Evolutionary conservation across 2,329 filamentous ascomycete species (phyloP).

Genomic region (Penicillium sp.): DNA sequence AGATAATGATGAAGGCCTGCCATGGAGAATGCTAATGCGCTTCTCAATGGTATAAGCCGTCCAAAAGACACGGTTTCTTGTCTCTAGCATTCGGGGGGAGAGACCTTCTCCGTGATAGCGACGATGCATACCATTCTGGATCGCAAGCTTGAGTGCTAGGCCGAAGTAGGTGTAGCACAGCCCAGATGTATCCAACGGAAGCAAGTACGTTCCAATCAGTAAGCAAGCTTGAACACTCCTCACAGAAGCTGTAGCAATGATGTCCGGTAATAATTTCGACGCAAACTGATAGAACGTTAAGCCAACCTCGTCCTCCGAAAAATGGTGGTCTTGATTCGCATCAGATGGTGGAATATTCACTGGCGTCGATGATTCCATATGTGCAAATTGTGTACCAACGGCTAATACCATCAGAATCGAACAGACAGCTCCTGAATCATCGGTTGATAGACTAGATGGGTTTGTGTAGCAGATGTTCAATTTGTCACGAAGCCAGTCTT

Average conservation of each 20-base stretch:
- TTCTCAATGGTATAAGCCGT: slow-evolving; percentile 58
- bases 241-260: slow-evolving; percentile 56
- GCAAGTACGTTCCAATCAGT: slow-evolving; percentile 55
- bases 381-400: slow-evolving; percentile 46
- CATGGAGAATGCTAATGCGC: slow-evolving; percentile 58
- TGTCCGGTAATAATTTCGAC: slow-evolving; percentile 54
- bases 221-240: slow-evolving; percentile 60
- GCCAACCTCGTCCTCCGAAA: slow-evolving; percentile 55
- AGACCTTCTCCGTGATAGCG: slow-evolving; percentile 50
- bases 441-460: slow-evolving; percentile 33
- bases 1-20: slow-evolving; percentile 54
- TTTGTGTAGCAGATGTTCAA: slow-evolving; percentile 39
- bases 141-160: slow-evolving; percentile 56
- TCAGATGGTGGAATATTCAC: slow-evolving; percentile 32
- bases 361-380: slow-evolving; percentile 40
- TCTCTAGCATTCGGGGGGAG: slow-evolving; percentile 51
- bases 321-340: slow-evolving; percentile 33
- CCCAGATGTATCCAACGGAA: slow-evolving; percentile 57
- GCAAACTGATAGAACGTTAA: slow-evolving; percentile 58
- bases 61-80: slow-evolving; percentile 58
- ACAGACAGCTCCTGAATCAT: slow-evolving; percentile 43
- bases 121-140: slow-evolving; percentile 61
- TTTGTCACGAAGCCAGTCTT: slow-evolving; percentile 42
- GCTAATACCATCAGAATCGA: slow-evolving; percentile 45
- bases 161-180: slow-evolving; percentile 58